A percentile compares a stretch with the other conserved stretches of the same genome.
Conservation (phyloP, 805 yeast genomes). For the Debaryomyces prosopidis region DNA sequence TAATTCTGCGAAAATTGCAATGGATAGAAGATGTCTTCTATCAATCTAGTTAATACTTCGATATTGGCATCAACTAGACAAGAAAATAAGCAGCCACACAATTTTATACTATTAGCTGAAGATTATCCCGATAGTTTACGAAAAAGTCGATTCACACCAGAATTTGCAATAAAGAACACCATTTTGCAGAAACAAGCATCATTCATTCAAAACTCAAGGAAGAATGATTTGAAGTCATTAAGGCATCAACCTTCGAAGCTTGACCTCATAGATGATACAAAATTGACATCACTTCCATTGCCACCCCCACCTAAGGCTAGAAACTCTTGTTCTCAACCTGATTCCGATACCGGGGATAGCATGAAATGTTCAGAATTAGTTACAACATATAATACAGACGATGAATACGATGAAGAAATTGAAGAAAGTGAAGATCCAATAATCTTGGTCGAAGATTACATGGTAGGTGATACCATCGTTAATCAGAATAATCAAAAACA, state of each 20-base stretch:
- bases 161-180: background rate
- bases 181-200: slow-evolving; percentile 1
- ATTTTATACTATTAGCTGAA: background rate
- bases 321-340: background rate
- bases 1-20: too few species aligned
- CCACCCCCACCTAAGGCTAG: slow-evolving; percentile 43
- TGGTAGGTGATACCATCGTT: slow-evolving; percentile 27
- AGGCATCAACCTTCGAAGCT: slow-evolving; percentile 41
- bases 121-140: background rate
- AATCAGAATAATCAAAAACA: slow-evolving; percentile 6
- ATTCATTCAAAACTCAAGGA: background rate
- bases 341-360: background rate
- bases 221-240: slow-evolving; percentile 4
- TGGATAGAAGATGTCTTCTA: slow-evolving; percentile 3
- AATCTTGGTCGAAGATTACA: slow-evolving; percentile 59
- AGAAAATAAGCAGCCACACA: background rate
- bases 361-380: background rate
- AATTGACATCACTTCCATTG: slow-evolving; percentile 51
- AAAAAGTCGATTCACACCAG: too few species aligned
- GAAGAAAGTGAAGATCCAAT: slow-evolving; percentile 35
- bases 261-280: slow-evolving; percentile 49
- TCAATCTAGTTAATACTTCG: slow-evolving; percentile 4
- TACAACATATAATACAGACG: background rate
- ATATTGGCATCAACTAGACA: background rate
- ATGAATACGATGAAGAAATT: background rate